Evolutionary conservation across 2,329 filamentous ascomycete genomes (phyloP).

Genomic region (Pseudogymnoascus sp.): DNA sequence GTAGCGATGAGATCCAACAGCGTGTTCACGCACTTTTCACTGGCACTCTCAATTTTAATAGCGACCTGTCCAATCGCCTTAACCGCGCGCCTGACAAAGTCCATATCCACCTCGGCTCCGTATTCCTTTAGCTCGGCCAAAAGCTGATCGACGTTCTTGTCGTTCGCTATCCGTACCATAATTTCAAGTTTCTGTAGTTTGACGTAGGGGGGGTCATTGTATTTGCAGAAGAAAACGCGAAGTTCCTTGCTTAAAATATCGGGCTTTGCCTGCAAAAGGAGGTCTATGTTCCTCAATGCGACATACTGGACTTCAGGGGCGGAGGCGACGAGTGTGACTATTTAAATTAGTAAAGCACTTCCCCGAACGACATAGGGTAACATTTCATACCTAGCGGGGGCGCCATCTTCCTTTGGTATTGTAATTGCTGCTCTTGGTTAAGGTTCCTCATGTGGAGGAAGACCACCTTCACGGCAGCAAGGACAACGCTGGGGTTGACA

Average conservation of each 20-base stretch:
- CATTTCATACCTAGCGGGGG: slow-evolving; percentile 69
- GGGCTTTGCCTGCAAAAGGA: slow-evolving; percentile 89
- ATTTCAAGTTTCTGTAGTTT: slow-evolving; percentile 98
- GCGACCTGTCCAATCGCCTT: slow-evolving; percentile 96
- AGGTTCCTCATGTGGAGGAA: slow-evolving; percentile 92
- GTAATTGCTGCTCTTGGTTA: slow-evolving; percentile 66
- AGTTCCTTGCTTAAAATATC: slow-evolving; percentile 97
- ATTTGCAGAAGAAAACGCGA: slow-evolving; percentile 99
- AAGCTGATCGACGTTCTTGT: slow-evolving; percentile 90
- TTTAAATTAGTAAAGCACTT: slow-evolving; percentile 9
- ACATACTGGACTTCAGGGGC: slow-evolving; percentile 97
- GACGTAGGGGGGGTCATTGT: slow-evolving; percentile 95
- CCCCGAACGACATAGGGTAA: slow-evolving; percentile 5
- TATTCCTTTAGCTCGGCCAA: slow-evolving; percentile 95
- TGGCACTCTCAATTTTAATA: slow-evolving; percentile 94
- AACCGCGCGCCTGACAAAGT: slow-evolving; percentile 89
- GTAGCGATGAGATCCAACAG: slow-evolving; percentile 90
- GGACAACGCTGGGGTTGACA: slow-evolving; percentile 91
- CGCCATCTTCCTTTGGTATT: slow-evolving; percentile 97
- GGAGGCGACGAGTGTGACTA: slow-evolving; percentile 91
- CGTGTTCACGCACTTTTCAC: slow-evolving; percentile 91
- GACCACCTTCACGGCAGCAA: slow-evolving; percentile 96
- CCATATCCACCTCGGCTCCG: slow-evolving; percentile 96
- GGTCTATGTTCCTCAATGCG: slow-evolving; percentile 88
- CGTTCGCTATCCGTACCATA: slow-evolving; percentile 98